Percentiles rank a stretch among this genome's conserved stretches.
phyloP scores from a whole-genome alignment of 2,329 filamentous ascomycete species.

The Penicillium sp. region DNA sequence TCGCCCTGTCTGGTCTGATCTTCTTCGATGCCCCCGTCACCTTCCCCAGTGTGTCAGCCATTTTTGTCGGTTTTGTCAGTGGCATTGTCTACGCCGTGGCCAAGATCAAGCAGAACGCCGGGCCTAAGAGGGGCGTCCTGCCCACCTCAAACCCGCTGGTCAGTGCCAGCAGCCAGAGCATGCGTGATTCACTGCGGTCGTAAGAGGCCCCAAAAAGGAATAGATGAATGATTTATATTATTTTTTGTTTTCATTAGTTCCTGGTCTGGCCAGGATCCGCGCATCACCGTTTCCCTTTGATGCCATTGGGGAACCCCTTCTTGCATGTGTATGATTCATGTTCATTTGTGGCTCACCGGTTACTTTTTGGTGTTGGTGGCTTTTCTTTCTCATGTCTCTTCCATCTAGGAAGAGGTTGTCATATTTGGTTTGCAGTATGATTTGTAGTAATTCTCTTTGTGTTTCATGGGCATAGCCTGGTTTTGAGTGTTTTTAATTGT shows the following conservation, averaged over 20 bases:
- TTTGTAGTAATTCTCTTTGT: slow-evolving; percentile 16
- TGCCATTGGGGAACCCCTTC: slow-evolving; percentile 4
- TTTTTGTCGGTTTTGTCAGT: slow-evolving; percentile 83
- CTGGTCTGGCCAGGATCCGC: background rate
- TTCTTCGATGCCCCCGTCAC: slow-evolving; percentile 96
- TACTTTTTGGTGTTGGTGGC: slow-evolving; percentile 25
- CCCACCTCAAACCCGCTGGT: slow-evolving; percentile 65
- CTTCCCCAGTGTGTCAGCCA: slow-evolving; percentile 84
- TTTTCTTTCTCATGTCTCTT: slow-evolving; percentile 14
- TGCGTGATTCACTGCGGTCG: slow-evolving; percentile 75
- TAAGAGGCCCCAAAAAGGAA: slow-evolving; percentile 30
- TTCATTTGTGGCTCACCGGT: slow-evolving; percentile 23
- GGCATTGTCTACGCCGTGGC: slow-evolving; percentile 86
- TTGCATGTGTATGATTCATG: slow-evolving; percentile 29
- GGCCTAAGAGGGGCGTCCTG: slow-evolving; percentile 61
- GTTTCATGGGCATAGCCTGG: slow-evolving; percentile 18
- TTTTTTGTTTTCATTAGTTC: slow-evolving; percentile 4
- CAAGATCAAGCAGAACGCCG: slow-evolving; percentile 72
- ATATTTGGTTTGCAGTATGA: slow-evolving; percentile 17
- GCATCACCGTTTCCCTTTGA: slow-evolving; percentile 1
- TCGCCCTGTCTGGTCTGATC: slow-evolving; percentile 83
- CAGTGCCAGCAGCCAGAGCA: slow-evolving; percentile 88
- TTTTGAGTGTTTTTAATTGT: slow-evolving; percentile 17
- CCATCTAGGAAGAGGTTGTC: slow-evolving; percentile 8
- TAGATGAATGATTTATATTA: slow-evolving; percentile 4